Conservation (phyloP, 495 filamentous ascomycete species). For the Aspergillus haitiensis region DNA sequence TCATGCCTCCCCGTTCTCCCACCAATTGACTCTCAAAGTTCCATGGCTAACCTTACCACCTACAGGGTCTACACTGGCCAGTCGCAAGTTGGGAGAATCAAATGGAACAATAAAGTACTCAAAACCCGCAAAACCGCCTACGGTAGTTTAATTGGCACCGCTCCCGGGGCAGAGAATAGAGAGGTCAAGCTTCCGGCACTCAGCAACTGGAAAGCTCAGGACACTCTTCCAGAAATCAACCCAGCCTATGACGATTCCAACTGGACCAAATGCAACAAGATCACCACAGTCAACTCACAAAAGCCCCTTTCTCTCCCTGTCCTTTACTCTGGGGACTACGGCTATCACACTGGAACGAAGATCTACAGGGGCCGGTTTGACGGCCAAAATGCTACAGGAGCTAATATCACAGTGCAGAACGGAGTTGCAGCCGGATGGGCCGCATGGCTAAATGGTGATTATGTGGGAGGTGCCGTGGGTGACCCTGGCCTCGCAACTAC, state of each 20-base stretch:
- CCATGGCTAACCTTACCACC: not conserved
- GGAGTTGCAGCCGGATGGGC: constrained; percentile 59
- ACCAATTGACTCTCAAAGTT: not conserved
- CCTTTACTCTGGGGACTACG: constrained; percentile 66
- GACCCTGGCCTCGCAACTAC: constrained; percentile 38
- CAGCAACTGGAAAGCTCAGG: constrained; percentile 57
- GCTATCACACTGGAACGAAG: constrained; percentile 65
- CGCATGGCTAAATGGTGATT: constrained; percentile 54
- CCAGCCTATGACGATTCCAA: constrained; percentile 59
- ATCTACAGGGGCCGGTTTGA: constrained; percentile 71
- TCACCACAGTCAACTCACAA: constrained; percentile 55
- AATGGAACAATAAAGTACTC: constrained; percentile 54
- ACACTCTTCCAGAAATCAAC: constrained; percentile 66
- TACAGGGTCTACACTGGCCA: constrained; percentile 53
- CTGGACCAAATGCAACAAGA: constrained; percentile 60
- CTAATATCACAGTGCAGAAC: constrained; percentile 59
- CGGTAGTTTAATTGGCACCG: constrained; percentile 50
- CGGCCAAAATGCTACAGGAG: constrained; percentile 50
- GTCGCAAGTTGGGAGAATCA: constrained; percentile 40
- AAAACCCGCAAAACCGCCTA: constrained; percentile 38
- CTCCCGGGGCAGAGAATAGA: constrained; percentile 47
- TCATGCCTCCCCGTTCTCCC: not conserved
- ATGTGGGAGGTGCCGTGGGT: constrained; percentile 57
- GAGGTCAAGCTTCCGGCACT: constrained; percentile 54
- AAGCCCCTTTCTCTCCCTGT: constrained; percentile 56